Conservation (phyloP, 73 alveolate species). For the Paramecium caudatum region DNA sequence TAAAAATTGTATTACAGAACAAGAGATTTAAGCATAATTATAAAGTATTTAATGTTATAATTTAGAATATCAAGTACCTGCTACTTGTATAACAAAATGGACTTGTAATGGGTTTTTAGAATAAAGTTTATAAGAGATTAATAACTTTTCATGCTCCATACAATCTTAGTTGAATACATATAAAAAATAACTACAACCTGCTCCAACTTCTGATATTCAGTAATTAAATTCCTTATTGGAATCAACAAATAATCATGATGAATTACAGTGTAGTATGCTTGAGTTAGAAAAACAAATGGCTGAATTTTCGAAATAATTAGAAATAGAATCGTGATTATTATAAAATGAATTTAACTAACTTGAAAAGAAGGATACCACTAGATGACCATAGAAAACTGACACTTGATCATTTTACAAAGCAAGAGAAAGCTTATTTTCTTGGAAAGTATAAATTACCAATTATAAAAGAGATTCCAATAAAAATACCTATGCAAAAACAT, state of each 20-base stretch:
- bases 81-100: constrained; percentile 37
- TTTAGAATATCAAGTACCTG: constrained; percentile 10
- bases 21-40: not conserved
- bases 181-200: constrained; percentile 37
- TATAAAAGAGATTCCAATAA: not conserved
- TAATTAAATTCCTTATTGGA: constrained; percentile 38
- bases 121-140: not conserved
- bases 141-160: not conserved
- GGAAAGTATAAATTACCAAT: too few species aligned
- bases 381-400: too few species aligned
- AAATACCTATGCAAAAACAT: not conserved
- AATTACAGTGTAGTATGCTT: not conserved
- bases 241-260: constrained; percentile 25
- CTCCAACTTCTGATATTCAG: constrained; percentile 50
- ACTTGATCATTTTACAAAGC: too few species aligned
- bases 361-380: too few species aligned
- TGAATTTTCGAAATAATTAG: constrained; percentile 43
- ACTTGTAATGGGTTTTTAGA: constrained; percentile 52
- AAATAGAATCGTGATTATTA: not conserved
- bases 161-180: not conserved
- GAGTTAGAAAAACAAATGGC: constrained; percentile 53
- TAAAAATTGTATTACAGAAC: constrained; percentile 4
- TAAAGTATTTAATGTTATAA: not conserved
- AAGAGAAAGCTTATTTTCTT: too few species aligned
- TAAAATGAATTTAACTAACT: too few species aligned